phyloP scores from a whole-genome alignment of 1,284 basidiomycete genomes.

The Apiotrichum porosum region DNA sequence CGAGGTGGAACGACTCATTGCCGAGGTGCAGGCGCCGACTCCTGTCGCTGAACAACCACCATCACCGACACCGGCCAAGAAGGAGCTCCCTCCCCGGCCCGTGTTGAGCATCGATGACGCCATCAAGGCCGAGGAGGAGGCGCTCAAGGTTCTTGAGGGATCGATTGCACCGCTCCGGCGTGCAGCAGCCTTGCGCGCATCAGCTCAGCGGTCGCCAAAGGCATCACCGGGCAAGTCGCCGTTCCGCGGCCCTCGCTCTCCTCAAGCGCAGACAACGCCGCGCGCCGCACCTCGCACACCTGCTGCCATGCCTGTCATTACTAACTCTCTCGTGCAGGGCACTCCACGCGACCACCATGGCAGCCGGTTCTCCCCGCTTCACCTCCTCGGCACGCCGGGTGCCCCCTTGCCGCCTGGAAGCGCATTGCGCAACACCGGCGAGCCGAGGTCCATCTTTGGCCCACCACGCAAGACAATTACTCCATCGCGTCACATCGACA shows the following conservation, averaged over 20 bases:
- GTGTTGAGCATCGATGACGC: constrained; percentile 36
- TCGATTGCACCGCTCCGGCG: constrained; percentile 25
- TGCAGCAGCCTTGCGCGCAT: not conserved
- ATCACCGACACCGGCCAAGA: not conserved
- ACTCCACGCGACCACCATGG: constrained; percentile 9
- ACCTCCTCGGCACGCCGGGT: constrained; percentile 31
- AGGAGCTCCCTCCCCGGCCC: not conserved
- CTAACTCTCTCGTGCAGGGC: constrained; percentile 32
- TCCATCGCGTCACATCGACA: not conserved
- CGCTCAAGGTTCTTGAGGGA: constrained; percentile 34
- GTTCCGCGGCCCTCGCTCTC: not conserved
- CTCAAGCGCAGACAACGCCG: not conserved
- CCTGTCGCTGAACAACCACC: not conserved
- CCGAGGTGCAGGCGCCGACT: constrained; percentile 20
- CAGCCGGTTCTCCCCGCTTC: constrained; percentile 29
- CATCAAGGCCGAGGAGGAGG: constrained; percentile 43
- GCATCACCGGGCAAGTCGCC: not conserved
- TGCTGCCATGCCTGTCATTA: constrained; percentile 20
- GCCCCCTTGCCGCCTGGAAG: not conserved
- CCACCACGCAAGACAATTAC: constrained; percentile 6
- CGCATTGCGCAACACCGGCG: not conserved
- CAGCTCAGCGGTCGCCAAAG: not conserved
- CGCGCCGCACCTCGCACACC: not conserved
- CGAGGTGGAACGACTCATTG: constrained; percentile 38
- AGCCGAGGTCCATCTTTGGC: not conserved